Evolutionary conservation across 2,329 filamentous ascomycete genomes (phyloP), one percentile per base, ranked within the genome.

Genomic region (Fusarium phyllophilum): DNA sequence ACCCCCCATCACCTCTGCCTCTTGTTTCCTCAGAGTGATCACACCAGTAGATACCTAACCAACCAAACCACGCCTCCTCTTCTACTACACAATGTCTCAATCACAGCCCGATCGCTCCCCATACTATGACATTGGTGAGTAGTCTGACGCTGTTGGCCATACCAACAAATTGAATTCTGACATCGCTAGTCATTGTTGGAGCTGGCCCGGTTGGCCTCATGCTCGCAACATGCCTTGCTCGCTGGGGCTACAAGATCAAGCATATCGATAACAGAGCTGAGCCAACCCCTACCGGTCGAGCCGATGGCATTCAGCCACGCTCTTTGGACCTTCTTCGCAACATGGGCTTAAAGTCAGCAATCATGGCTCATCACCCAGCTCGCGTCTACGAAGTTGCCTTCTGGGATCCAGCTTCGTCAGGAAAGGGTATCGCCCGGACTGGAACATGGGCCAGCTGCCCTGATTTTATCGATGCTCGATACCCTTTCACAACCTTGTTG

Each of bases 181-280:
- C 72, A 26, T 60, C 29, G 8, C 49, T 66, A 90, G 94, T 97
- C 76, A 95, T 97, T 75, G 88, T 97, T 62, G 95, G 95, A 73
- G 95, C 95, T 63, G 95, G 95, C 22, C 95, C 95, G 8, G 94
- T 95, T 45, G 95, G 95, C 62, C 89, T 97, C 66, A 91, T 97
- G 84, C 88, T 97, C 31, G 96, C 94, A 14, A 95, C 95, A 36
- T 96, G 93, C 80, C 89, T 98, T 70, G 93, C 94, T 69, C 89
- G 95, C 85, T 97, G 95, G 94, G 95, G 95, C 26, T 98, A 97
- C 87, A 94, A 91, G 82, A 94, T 98, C 83, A 97, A 96, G 86
- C 94, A 97, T 84, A 94, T 97, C 79, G 95, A 97, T 84, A 97
- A 97, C 83, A 89, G 95, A 67, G 87, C 94, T 5, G 93, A 96